phyloP scores from a whole-genome alignment of 108 stramenopile genomes.

The Ochromonas danica region DNA sequence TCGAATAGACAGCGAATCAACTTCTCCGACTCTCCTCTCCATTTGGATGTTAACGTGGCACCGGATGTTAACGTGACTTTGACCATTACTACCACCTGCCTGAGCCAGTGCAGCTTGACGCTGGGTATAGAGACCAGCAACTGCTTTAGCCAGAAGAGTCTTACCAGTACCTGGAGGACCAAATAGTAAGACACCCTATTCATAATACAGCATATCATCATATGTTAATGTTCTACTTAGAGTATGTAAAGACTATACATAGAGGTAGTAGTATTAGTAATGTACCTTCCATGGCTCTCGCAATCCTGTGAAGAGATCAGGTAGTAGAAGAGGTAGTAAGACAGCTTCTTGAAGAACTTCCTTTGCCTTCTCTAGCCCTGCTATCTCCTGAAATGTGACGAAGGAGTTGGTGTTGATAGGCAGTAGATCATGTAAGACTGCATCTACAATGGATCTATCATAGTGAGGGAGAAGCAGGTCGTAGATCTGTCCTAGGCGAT shows the following conservation, averaged over 20 bases:
- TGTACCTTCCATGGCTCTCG: slow-evolving; percentile 59
- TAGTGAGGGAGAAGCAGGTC: no score
- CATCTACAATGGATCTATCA: no score
- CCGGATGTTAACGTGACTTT: background rate
- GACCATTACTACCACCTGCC: background rate
- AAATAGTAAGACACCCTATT: slow-evolving; percentile 64
- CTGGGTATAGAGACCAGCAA: slow-evolving; percentile 86
- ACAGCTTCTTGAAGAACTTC: slow-evolving; percentile 64
- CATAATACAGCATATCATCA: background rate
- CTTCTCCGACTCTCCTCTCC: slow-evolving; percentile 28
- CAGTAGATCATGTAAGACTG: no score
- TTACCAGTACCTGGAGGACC: slow-evolving; percentile 68
- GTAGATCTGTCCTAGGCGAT: no score
- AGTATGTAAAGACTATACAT: no score
- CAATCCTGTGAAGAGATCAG: slow-evolving; percentile 70
- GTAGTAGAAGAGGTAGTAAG: slow-evolving; percentile 60
- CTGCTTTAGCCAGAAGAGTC: slow-evolving; percentile 97
- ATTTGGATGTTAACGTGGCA: slow-evolving; percentile 19
- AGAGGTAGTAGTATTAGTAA: background rate
- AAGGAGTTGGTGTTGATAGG: no score
- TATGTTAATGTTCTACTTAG: no score
- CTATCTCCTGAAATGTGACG: slow-evolving; percentile 25
- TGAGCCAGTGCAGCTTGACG: background rate
- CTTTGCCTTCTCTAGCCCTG: slow-evolving; percentile 58
- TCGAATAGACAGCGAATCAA: slow-evolving; percentile 77